Evolutionary conservation across 2,329 filamentous ascomycete species (phyloP), one percentile per base, ranked within the genome.

Genomic region (Ilyonectria mors-panacis): DNA sequence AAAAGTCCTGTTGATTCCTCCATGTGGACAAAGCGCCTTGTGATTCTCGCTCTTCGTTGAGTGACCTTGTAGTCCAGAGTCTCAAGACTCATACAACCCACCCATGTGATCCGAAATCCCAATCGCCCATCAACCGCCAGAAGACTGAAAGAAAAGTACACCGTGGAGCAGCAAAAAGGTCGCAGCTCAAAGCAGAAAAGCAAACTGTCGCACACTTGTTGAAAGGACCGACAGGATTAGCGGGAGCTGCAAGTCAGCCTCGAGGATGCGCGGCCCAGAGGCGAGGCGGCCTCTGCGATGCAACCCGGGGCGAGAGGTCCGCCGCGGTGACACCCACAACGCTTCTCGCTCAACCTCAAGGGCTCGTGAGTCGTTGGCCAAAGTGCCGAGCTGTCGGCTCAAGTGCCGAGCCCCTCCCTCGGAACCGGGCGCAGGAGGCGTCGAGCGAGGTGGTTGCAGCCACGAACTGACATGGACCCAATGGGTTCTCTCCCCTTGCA

Each of bases 321-420:
- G 42, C 37, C 55, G 44, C 28, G 13, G 42, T 58, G 55, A 30
- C 55, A 58, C 39, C 17, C 55, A 19, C 28, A 58, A 58, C 55
- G 55, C 21, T 58, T 26, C 26, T 23, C 28, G 42, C 26, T 47
- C 55, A 35, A 53, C 30, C 50, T 21, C 50, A n/a, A 42, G 39
- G 6, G n/a, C 17, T 44, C 55, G 17, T 30, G 19, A n/a, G 37
- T 44, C 55, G 17, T 45, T 44, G 26, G 37, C 28, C 23, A 33
- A 13, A 12, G 37, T 26, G 19, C 23, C 28, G 55, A 47, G 23
- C 55, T 30, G 39, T 44, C 35, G 42, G 35, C 26, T 21, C 23
- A 58, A 33, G 55, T 45, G 21, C 37, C n/a, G 42, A 47, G 42
- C 42, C 55, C 55, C 26, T 47, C 42, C 39, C 55, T 47, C 55